Conservation (phyloP, 106 monocot genomes). For the Dendrobium nobile region DNA sequence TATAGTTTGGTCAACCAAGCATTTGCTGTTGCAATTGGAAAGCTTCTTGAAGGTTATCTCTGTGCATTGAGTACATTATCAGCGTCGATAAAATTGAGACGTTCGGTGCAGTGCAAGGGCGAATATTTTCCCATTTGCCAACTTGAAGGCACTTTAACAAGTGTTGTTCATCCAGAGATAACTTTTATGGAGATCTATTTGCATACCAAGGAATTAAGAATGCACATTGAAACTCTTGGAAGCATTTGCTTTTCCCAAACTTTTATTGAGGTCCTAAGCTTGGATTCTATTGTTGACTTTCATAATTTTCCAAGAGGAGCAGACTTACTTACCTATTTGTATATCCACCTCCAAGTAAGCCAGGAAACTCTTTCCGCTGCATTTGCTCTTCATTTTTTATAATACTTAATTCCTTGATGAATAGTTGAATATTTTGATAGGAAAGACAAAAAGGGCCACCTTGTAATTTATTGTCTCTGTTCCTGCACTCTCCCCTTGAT, state of each 20-base stretch:
- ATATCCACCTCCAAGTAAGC: slow-evolving; percentile 91
- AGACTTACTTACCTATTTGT: slow-evolving; percentile 89
- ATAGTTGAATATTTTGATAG: neutral
- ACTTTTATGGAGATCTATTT: slow-evolving; percentile 80
- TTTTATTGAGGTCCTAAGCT: slow-evolving; percentile 18
- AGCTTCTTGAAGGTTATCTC: slow-evolving; percentile 77
- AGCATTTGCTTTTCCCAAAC: slow-evolving; percentile 51
- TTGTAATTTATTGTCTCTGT: neutral
- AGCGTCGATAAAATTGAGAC: slow-evolving; percentile 66
- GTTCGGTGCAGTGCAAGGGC: slow-evolving; percentile 12
- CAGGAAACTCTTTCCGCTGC: slow-evolving; percentile 20
- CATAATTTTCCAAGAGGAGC: slow-evolving; percentile 77
- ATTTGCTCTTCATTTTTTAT: neutral
- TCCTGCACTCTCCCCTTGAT: neutral
- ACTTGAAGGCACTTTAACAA: slow-evolving; percentile 17
- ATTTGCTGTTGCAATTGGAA: slow-evolving; percentile 70
- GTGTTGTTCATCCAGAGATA: slow-evolving; percentile 35
- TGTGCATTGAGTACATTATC: slow-evolving; percentile 64
- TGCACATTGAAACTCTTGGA: slow-evolving; percentile 62
- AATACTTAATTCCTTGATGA: neutral
- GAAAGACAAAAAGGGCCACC: neutral
- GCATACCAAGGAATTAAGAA: slow-evolving; percentile 78
- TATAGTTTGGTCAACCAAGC: slow-evolving; percentile 82
- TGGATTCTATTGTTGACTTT: slow-evolving; percentile 33
- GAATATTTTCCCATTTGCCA: neutral